A percentile compares a stretch with the other conserved stretches of the same genome.
phyloP scores from a whole-genome alignment of 164 flowering plant genomes.

The Macadamia integrifolia region DNA sequence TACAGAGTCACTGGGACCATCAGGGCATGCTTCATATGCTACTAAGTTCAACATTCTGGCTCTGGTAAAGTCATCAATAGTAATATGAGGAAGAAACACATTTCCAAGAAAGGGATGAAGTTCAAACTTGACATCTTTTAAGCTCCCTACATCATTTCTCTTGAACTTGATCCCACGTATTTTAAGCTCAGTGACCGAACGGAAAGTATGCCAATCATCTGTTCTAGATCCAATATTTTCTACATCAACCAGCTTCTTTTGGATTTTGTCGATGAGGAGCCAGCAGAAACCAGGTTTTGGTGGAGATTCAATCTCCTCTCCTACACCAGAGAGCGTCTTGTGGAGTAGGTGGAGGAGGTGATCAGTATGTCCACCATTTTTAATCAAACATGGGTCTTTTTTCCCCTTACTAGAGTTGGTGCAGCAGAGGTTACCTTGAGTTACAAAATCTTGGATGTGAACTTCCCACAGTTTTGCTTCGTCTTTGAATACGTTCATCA shows the following conservation, averaged over 20 bases:
- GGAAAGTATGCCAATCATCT: neutral
- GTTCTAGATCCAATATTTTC: too few relatives aligned
- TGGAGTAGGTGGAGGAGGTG: constrained; percentile 9
- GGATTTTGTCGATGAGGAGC: too few relatives aligned
- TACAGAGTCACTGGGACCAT: neutral
- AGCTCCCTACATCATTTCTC: neutral
- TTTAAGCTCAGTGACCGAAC: constrained; percentile 6
- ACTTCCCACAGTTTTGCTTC: neutral
- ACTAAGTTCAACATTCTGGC: constrained; percentile 1
- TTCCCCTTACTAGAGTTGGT: too few relatives aligned
- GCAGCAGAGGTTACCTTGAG: too few relatives aligned
- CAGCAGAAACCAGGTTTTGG: too few relatives aligned
- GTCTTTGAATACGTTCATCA: neutral
- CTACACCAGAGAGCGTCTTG: neutral
- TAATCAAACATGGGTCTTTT: neutral
- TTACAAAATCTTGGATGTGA: neutral
- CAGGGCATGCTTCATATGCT: constrained; percentile 3
- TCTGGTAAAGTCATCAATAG: constrained; percentile 3
- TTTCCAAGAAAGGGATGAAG: neutral
- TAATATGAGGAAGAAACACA: neutral
- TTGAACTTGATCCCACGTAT: neutral
- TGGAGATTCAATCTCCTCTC: too few relatives aligned
- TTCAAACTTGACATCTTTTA: neutral
- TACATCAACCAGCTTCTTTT: too few relatives aligned
- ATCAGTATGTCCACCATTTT: neutral